These are phyloP conservation scores for Sphaceloma murrayae DNA, from an alignment of 2,329 filamentous ascomycete genomes.

Conservation along the genomic window DNA sequence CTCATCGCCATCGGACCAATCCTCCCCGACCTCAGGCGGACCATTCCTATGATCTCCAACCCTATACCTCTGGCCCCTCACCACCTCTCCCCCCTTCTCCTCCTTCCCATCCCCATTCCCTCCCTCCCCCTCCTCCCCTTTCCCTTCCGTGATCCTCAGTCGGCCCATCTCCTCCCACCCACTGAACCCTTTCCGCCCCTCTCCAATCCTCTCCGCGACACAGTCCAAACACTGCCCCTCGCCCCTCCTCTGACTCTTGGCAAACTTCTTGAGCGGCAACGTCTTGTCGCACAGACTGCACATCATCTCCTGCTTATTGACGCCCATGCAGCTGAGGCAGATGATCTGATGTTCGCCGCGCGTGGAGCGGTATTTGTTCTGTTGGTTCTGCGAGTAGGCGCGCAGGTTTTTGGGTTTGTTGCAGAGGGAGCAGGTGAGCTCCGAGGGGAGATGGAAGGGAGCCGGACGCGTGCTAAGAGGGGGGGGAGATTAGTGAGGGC, in stretches of 20 bases:
- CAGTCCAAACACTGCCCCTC: slow-evolving; percentile 14
- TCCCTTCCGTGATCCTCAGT: neutral
- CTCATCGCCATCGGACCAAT: slow-evolving; percentile 7
- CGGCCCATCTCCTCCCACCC: too few relatives aligned
- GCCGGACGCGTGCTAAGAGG: neutral
- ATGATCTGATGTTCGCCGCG: slow-evolving; percentile 7
- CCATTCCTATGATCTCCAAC: neutral
- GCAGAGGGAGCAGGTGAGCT: slow-evolving; percentile 11
- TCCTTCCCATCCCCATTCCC: neutral
- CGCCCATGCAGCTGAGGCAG: slow-evolving; percentile 14
- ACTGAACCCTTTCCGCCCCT: too few relatives aligned
- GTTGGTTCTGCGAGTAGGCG: slow-evolving; percentile 1
- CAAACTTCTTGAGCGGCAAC: slow-evolving; percentile 13
- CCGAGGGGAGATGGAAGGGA: neutral
- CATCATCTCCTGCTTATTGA: slow-evolving; percentile 11
- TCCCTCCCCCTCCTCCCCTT: neutral
- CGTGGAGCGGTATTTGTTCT: neutral
- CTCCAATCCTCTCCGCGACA: slow-evolving; percentile 3
- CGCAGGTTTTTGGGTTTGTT: slow-evolving; percentile 3
- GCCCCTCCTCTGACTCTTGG: slow-evolving; percentile 13
- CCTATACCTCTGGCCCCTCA: neutral
- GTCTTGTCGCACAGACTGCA: slow-evolving; percentile 14
- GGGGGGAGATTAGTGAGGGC: neutral
- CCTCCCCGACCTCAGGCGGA: slow-evolving; percentile 9
- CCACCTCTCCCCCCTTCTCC: neutral